A percentile compares a stretch with the other conserved stretches of the same genome.
Evolutionary conservation across 2,329 filamentous ascomycete species (phyloP).

Genomic region (Fusarium foetens): DNA sequence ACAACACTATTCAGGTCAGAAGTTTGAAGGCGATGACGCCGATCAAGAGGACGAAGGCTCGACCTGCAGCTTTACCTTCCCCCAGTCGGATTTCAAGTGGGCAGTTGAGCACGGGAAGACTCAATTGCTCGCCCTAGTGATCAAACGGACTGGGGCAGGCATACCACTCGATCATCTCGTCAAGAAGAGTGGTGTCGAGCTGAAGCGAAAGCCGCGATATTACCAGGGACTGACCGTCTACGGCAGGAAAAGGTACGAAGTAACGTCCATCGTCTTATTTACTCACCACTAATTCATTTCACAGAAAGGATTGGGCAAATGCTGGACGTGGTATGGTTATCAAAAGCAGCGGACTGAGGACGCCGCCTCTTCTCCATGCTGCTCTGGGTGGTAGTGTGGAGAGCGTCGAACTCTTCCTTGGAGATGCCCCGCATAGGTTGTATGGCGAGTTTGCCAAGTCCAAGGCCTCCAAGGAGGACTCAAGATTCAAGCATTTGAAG

Average conservation of each 20-base stretch:
- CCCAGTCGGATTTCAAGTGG: slow-evolving; percentile 52
- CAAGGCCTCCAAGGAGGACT: slow-evolving; percentile 68
- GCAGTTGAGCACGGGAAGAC: slow-evolving; percentile 62
- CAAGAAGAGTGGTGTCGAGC: slow-evolving; percentile 70
- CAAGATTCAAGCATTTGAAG: slow-evolving; percentile 69
- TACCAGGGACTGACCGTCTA: slow-evolving; percentile 83
- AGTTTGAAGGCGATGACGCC: slow-evolving; percentile 46
- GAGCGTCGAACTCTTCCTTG: slow-evolving; percentile 79
- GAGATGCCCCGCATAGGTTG: slow-evolving; percentile 72
- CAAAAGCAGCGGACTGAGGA: slow-evolving; percentile 54
- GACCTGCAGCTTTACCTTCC: slow-evolving; percentile 52
- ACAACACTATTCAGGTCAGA: slow-evolving; percentile 55
- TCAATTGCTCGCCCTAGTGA: slow-evolving; percentile 70
- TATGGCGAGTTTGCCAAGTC: slow-evolving; percentile 75
- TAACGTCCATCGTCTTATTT: neutral
- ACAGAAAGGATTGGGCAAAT: slow-evolving; percentile 74
- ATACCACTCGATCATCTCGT: slow-evolving; percentile 75
- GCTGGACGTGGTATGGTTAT: slow-evolving; percentile 62
- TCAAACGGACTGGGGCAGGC: slow-evolving; percentile 73
- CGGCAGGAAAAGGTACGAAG: slow-evolving; percentile 69
- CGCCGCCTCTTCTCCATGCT: slow-evolving; percentile 70
- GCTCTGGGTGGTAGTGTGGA: slow-evolving; percentile 69
- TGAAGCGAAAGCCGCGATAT: slow-evolving; percentile 72
- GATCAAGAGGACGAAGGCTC: slow-evolving; percentile 51
- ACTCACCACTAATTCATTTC: slow-evolving; percentile 22